Conservation (phyloP, 73 alveolate genomes). For the Tetrahymena thermophila region DNA sequence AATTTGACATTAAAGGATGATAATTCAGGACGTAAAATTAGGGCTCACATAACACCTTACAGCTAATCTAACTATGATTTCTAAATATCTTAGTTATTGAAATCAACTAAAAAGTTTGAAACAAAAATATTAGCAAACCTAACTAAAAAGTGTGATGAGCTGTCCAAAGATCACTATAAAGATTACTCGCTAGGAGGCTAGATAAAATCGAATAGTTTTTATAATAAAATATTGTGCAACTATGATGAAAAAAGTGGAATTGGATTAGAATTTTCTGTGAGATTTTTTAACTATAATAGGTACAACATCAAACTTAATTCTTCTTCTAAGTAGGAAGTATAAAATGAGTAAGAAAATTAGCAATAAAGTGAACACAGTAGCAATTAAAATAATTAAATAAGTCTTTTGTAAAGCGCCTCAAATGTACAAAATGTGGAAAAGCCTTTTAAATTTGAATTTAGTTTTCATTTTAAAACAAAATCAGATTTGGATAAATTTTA, state of each 20-base stretch:
- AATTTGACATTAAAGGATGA: neutral
- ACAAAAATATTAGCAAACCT: neutral
- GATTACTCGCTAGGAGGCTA: neutral
- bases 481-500: neutral
- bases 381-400: neutral
- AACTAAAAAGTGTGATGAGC: neutral
- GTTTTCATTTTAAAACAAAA: neutral
- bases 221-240: neutral
- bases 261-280: neutral
- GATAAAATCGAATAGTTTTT: neutral
- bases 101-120: neutral
- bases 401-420: neutral
- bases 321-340: neutral
- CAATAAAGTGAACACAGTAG: neutral
- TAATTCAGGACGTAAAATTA: neutral
- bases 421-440: neutral
- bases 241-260: neutral
- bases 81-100: neutral
- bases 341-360: neutral
- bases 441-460: neutral
- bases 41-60: neutral
- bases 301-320: neutral
- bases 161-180: neutral
- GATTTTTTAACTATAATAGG: neutral
- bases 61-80: neutral